Conservation (phyloP, 2,329 filamentous ascomycete species). For the Kalmusia sp. region DNA sequence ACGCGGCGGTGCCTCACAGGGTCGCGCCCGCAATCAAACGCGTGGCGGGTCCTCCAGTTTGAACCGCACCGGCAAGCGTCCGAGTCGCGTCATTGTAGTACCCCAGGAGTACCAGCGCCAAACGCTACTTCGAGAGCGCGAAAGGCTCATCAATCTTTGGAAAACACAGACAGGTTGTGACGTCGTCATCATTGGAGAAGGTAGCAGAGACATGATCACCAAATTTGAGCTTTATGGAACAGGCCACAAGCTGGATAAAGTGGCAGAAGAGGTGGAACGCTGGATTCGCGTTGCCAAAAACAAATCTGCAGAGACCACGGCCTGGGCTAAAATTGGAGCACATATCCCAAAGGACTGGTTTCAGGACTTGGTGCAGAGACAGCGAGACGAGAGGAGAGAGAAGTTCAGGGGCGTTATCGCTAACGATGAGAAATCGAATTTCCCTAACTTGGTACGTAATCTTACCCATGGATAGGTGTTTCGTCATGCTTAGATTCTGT, state of each 20-base stretch:
- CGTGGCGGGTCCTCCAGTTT: not conserved
- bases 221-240: slow-evolving; percentile 35
- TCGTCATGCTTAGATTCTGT: not conserved
- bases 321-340: slow-evolving; percentile 37
- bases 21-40: not conserved
- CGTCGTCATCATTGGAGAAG: slow-evolving; percentile 21
- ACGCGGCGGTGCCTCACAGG: not conserved
- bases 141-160: slow-evolving; percentile 7
- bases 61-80: not conserved
- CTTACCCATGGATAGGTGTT: not conserved
- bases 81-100: slow-evolving; percentile 4
- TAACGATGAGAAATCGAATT: not conserved
- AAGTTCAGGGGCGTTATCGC: slow-evolving; percentile 28
- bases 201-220: slow-evolving; percentile 12
- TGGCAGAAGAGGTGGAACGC: slow-evolving; percentile 27
- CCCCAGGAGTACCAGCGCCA: slow-evolving; percentile 4
- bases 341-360: slow-evolving; percentile 34
- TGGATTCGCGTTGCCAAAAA: slow-evolving; percentile 32
- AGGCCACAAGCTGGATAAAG: slow-evolving; percentile 25
- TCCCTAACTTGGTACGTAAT: slow-evolving; percentile 13
- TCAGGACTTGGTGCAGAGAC: slow-evolving; percentile 21
- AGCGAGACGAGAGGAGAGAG: slow-evolving; percentile 25
- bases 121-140: not conserved
- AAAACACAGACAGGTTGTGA: slow-evolving; percentile 27
- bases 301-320: slow-evolving; percentile 28